Conservation (phyloP, 768 basidiomycete genomes). For the Fomitopsis pulvina region DNA sequence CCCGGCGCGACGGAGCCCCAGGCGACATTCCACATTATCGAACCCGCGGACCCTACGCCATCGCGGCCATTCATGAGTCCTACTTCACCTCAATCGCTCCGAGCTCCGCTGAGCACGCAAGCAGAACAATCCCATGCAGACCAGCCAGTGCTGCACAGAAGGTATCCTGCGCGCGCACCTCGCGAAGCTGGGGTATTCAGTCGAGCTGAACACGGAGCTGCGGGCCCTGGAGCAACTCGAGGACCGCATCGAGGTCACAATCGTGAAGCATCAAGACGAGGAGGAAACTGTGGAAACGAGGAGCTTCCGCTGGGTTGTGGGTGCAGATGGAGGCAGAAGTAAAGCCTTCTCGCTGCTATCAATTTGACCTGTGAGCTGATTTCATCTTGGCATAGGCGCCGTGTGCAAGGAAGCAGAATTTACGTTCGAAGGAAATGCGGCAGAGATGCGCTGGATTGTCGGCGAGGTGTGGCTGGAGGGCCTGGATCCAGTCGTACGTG, state of each 20-base stretch:
- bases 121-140: background rate
- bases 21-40: constrained; percentile 1
- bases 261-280: constrained; percentile 19
- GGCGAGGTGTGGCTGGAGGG: constrained; percentile 35
- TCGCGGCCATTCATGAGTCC: constrained; percentile 11
- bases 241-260: constrained; percentile 24
- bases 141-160: constrained; percentile 20
- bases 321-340: constrained; percentile 35
- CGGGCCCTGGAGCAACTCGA: constrained; percentile 25
- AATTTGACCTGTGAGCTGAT: background rate
- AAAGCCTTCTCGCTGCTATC: background rate
- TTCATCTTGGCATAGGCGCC: background rate
- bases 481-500: constrained; percentile 21
- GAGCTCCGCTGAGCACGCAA: background rate
- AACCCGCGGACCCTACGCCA: constrained; percentile 2
- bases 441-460: constrained; percentile 13
- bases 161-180: constrained; percentile 26
- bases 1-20: constrained; percentile 10
- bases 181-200: constrained; percentile 17
- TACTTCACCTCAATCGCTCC: background rate
- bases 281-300: constrained; percentile 22
- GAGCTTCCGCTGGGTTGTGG: constrained; percentile 30
- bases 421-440: constrained; percentile 23
- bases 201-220: constrained; percentile 33
- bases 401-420: constrained; percentile 2